Evolutionary conservation across 768 basidiomycete species (phyloP), one percentile per base, ranked within the genome.

Genomic region (Lentinula aciculospora): DNA sequence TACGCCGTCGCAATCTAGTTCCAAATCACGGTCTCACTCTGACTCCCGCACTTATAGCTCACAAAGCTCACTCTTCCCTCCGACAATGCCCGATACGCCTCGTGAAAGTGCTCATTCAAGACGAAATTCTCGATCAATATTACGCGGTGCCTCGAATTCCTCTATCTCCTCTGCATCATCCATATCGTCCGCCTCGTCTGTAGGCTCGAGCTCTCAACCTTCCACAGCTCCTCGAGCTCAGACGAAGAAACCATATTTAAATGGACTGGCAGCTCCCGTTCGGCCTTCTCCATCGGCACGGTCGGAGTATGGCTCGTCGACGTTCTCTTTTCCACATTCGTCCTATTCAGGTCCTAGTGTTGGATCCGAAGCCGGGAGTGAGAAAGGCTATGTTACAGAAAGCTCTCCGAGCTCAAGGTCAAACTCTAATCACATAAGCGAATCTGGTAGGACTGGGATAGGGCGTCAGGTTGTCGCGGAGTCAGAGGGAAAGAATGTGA

Each of bases 61-160:
- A 74, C 65, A 19, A 63, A 54, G 37, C 63, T 36, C 65, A 53
- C 56, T 60, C 61, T 19, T 61, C 63, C 42, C 55, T 60, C 15
- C 63, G 60, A 34, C 39, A 55, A 19, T 62, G 73, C 75, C 10
- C 71, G 69, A n/a, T 71, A 67, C 51, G 65, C 72, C 0, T 23
- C 19, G 9, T 21, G 21, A 19, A 12, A 19, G 21, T 67, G 70
- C 50, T 45, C 58, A 19, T 63, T 63, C 21, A 61, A 67, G 40
- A 63, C 65, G 3, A 64, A 67, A 12, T 60, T 68, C 32, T 65
- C 63, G 0, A 63, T 68, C 45, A 62, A 64, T 36, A 21, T n/a
- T 50, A 23, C 49, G 49, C 15, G 49, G 42, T 39, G 37, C 55
- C 28, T 47, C 61, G 15, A 47, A 27, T 48, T 32, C 53, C 21